Base-by-base conservation (phyloP, 2,329 filamentous ascomycete species). In the Fusarium sp. region DNA sequence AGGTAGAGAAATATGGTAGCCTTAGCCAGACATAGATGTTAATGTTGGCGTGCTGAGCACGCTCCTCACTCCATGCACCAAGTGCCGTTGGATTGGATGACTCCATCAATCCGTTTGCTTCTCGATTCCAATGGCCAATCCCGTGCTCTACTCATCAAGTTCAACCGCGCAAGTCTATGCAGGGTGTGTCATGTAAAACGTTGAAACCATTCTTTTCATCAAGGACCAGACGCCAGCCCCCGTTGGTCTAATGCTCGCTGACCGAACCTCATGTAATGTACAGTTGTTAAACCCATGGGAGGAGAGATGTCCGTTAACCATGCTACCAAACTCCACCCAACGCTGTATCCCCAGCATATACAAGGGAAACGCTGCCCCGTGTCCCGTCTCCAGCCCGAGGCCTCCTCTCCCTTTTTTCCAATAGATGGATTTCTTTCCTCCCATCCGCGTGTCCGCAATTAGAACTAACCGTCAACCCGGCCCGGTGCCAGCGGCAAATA, bases 251-350 rank as follows among this genome's bases (percentile, higher is more conserved):
- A 85, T 85, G 83, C 83, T 84, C 82, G 82, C 82, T 82, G 81
- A 79, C 81, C 81, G 71, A 78, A 78, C 82, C 82, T 78, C 79
- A 80, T 83, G 62, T 88, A 88, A 83, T 87, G 83, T 88, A 88
- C 86, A 88, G 79, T 83, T 77, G 80, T 58, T 58, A 39, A 52
- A 52, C 81, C 84, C 82, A 84, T 83, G 81, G 82, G 87, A 87
- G 86, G 85, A 87, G 87, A 87, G 86, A 88, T 86, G 83, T 86
- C 84, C 83, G 83, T 85, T 83, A 82, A 82, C 82, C 83, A 86
- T 78, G 78, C 76, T 76, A 73, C 78, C 77, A 77, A 78, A 80
- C 78, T 78, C 78, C 78, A 67, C 67, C 77, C 62, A 77, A 77
- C 71, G 73, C 76, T 80, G 76, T 79, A 77, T 62, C 68, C 61